Evolutionary conservation across 768 basidiomycete species (phyloP), one percentile per base, ranked within the genome.

Genomic region (Hericium alpestre): DNA sequence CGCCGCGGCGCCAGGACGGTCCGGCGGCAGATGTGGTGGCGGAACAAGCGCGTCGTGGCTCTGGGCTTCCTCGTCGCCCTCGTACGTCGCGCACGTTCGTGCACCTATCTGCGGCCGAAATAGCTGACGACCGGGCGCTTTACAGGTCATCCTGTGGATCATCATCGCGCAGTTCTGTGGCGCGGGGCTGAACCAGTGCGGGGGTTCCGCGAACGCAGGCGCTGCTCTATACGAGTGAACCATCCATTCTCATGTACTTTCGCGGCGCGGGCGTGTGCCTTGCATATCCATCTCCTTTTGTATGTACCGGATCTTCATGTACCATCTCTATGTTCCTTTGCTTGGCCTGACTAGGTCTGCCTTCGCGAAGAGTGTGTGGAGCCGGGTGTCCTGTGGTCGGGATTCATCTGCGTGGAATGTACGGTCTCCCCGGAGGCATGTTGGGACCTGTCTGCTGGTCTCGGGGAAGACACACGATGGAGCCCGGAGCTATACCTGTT

Each of bases 81-180:
- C 67, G 85, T 87, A 65, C 67, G 82, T 75, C 37, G 4, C 51
- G 54, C 15, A 51, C 12, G 43, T 46, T n/a, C 43, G 10, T 18
- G 16, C 15, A n/a, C 20, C 3, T 46, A 7, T 15, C 41, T 13
- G 43, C 43, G 43, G n/a, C 43, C 43, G 43, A 20, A 43, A 46
- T 9, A 23, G 49, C 43, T 11, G 11, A 15, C 25, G 20, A 25
- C 11, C 49, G 22, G 15, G 49, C 16, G 22, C 49, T 38, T 55
- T 50, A 39, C 63, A 89, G 87, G 62, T 93, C 48, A 69, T 96
- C 54, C 58, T 94, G 2, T 97, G 90, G 75, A 71, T 97, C 53
- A 72, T 97, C 32, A 72, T 85, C 18, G 93, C 95, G 1, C 87
- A 93, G 70, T 87, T 93, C 70, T 97, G 95, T 66, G 94, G 94